Evolutionary conservation across 805 yeast species (phyloP).

Genomic region (Wickerhamiella musiphila): DNA sequence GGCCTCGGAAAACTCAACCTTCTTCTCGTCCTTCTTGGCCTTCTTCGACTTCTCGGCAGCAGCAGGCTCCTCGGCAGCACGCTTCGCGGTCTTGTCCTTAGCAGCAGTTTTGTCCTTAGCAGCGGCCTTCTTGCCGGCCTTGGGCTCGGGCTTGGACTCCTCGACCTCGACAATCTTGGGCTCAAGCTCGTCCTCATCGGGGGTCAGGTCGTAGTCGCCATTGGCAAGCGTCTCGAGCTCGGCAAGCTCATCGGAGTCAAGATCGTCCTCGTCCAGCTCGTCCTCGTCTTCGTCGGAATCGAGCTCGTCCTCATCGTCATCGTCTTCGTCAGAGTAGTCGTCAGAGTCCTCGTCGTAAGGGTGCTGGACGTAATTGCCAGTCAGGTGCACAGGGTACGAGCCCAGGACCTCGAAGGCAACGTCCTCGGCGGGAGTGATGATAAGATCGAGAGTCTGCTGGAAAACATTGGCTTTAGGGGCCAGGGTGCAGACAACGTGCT

Average conservation of each 20-base stretch:
- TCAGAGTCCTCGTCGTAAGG: constrained; percentile 63
- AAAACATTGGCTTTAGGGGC: constrained; percentile 52
- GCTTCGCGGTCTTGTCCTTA: constrained; percentile 15
- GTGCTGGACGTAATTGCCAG: constrained; percentile 93
- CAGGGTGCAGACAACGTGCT: constrained; percentile 78
- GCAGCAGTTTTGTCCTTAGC: constrained; percentile 19
- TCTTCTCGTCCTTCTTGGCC: constrained; percentile 38
- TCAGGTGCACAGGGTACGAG: constrained; percentile 77
- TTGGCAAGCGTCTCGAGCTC: constrained; percentile 14
- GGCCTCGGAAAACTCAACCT: constrained; percentile 76
- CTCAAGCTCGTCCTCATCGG: constrained; percentile 19
- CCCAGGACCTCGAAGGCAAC: constrained; percentile 91
- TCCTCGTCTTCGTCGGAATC: constrained; percentile 20
- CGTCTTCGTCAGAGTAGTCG: constrained; percentile 33
- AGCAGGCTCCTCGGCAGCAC: constrained; percentile 21
- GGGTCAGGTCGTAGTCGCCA: constrained; percentile 12
- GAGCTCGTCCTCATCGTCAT: constrained; percentile 23
- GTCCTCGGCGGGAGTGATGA: constrained; percentile 86
- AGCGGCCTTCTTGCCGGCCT: constrained; percentile 40
- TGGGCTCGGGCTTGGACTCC: constrained; percentile 37
- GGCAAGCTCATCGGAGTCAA: constrained; percentile 18
- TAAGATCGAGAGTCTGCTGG: constrained; percentile 84
- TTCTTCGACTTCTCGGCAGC: constrained; percentile 20
- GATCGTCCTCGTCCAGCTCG: constrained; percentile 21
- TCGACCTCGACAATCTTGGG: constrained; percentile 28